These are phyloP conservation scores for Capronia coronata DNA, from an alignment of 2,329 filamentous ascomycete species.

Conservation along the genomic window DNA sequence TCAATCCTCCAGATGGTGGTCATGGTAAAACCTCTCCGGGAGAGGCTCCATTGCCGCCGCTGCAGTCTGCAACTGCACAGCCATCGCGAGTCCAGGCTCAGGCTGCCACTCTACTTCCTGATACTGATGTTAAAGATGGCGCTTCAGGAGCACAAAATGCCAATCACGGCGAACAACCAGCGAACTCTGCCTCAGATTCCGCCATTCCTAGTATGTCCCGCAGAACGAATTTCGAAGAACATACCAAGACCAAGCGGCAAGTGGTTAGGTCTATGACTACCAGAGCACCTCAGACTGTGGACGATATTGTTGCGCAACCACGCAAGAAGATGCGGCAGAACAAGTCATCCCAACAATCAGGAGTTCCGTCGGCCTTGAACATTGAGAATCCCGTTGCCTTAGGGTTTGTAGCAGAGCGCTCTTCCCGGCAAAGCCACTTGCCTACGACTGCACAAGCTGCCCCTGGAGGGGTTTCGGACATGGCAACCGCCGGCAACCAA, in stretches of 20 bases:
- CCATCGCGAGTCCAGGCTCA: not conserved
- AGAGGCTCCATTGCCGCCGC: not conserved
- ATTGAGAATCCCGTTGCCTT: not conserved
- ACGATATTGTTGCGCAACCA: not conserved
- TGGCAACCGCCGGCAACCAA: too few species aligned
- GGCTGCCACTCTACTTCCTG: not conserved
- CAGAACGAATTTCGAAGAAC: conserved; percentile 18
- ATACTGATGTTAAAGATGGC: not conserved
- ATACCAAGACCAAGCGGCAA: conserved; percentile 18
- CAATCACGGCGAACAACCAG: not conserved
- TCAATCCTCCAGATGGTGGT: not conserved
- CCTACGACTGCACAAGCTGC: too few species aligned
- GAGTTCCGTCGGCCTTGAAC: not conserved
- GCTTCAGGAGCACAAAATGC: not conserved
- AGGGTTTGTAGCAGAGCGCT: not conserved
- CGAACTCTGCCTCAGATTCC: not conserved
- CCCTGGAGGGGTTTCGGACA: too few species aligned
- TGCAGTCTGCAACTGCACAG: not conserved
- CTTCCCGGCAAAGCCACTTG: not conserved
- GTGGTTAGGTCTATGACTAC: conserved; percentile 10
- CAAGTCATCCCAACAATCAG: not conserved
- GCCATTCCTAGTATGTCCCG: not conserved
- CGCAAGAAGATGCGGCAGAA: conserved; percentile 3
- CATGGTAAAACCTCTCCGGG: not conserved
- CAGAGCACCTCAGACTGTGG: not conserved